These are phyloP conservation scores for Trypanosoma caninum DNA, from an alignment of 208 protist species.

Conservation along the genomic window DNA sequence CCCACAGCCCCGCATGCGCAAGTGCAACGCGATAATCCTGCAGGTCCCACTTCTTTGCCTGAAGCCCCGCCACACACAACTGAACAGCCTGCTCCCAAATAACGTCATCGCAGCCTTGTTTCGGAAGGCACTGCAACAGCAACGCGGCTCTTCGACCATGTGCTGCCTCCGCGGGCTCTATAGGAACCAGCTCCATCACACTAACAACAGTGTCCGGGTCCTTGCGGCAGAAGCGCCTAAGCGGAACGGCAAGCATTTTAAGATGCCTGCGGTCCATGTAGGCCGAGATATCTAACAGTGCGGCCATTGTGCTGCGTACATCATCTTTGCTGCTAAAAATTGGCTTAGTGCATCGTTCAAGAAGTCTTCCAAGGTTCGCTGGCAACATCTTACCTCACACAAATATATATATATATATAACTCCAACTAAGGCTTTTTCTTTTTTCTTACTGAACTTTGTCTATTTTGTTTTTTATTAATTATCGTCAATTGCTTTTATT, in stretches of 20 bases:
- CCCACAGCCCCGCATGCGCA: slow-evolving; percentile 18
- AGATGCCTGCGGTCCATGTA: slow-evolving; percentile 27
- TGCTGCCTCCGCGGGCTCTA: slow-evolving; percentile 26
- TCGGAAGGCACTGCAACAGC: slow-evolving; percentile 24
- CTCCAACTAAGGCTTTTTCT: neutral
- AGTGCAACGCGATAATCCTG: slow-evolving; percentile 24
- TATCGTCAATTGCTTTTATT: too few species aligned
- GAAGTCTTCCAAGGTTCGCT: slow-evolving; percentile 9
- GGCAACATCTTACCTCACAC: slow-evolving; percentile 13
- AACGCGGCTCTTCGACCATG: slow-evolving; percentile 26
- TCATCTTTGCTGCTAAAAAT: slow-evolving; percentile 42
- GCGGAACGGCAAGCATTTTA: slow-evolving; percentile 17
- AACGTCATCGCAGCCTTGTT: slow-evolving; percentile 28
- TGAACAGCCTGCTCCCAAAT: slow-evolving; percentile 27
- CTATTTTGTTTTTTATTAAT: too few species aligned
- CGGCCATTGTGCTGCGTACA: slow-evolving; percentile 25
- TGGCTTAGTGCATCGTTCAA: slow-evolving; percentile 24
- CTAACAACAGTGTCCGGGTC: slow-evolving; percentile 34
- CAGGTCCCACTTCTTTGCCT: slow-evolving; percentile 21
- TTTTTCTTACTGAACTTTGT: too few species aligned
- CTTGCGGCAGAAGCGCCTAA: slow-evolving; percentile 32
- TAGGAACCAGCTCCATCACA: slow-evolving; percentile 25
- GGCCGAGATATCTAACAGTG: slow-evolving; percentile 41
- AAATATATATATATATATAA: too few species aligned
- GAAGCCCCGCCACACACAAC: slow-evolving; percentile 11